A percentile compares a stretch with the other conserved stretches of the same genome.
Evolutionary conservation across 179 eudicot species (phyloP).

Genomic region (Drosera spatulata): DNA sequence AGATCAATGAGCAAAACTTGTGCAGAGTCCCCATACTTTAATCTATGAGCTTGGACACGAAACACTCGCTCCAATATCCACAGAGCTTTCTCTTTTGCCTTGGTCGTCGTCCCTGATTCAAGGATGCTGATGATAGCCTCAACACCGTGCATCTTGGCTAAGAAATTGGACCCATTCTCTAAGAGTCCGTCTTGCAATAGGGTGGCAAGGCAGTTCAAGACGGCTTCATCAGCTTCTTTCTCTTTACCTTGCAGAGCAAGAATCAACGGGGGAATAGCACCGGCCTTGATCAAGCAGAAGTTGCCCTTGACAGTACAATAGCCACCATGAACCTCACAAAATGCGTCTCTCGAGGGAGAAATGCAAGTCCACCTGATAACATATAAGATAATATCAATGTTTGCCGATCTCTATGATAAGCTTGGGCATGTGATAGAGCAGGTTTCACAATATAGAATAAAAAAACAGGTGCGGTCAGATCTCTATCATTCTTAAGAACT

Average conservation of each 20-base stretch:
- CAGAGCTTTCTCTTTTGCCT: conserved; percentile 60
- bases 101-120: conserved; percentile 27
- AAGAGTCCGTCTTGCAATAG: conserved; percentile 54
- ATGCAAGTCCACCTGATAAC: conserved; percentile 46
- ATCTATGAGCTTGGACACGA: conserved; percentile 37
- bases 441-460: no score
- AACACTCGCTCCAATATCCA: conserved; percentile 77
- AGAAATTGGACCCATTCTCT: conserved; percentile 56
- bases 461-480: no score
- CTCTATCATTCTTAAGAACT: no score
- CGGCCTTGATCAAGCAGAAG: conserved; percentile 70
- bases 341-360: conserved; percentile 26
- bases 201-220: conserved; percentile 42
- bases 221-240: conserved; percentile 72
- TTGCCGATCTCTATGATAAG: no score
- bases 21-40: conserved; percentile 50
- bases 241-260: conserved; percentile 38
- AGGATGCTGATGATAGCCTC: conserved; percentile 41
- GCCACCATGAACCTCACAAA: conserved; percentile 55
- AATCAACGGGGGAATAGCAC: conserved; percentile 46
- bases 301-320: conserved; percentile 45
- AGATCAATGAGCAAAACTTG: conserved; percentile 60
- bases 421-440: no score
- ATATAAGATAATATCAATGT: background rate
- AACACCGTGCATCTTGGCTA: conserved; percentile 36